Percentiles rank a stretch among this genome's conserved stretches.
Conservation (phyloP, 2,329 filamentous ascomycete genomes). For the Pseudocercospora fijiensis region DNA sequence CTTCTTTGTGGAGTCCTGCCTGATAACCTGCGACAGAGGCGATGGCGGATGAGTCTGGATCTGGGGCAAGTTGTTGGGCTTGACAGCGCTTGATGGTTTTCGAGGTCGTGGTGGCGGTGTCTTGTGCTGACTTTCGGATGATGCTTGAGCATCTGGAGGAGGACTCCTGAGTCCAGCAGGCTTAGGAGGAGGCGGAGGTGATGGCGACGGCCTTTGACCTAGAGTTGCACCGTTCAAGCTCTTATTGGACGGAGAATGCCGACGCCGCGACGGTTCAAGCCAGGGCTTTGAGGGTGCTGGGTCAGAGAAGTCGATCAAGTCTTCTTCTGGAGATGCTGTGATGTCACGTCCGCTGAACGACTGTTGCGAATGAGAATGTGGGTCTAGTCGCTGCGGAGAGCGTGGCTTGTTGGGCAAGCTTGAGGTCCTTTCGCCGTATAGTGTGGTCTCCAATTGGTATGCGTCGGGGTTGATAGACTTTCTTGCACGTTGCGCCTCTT, state of each 20-base stretch:
- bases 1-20: conserved; percentile 34
- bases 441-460: background rate
- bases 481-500: conserved; percentile 38
- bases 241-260: conserved; percentile 2
- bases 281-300: conserved; percentile 32
- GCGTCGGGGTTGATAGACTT: conserved; percentile 41
- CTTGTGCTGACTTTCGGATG: conserved; percentile 23
- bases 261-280: conserved; percentile 21
- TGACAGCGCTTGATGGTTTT: conserved; percentile 39
- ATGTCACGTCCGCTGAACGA: background rate
- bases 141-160: conserved; percentile 33
- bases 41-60: conserved; percentile 31
- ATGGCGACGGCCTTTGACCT: conserved; percentile 26
- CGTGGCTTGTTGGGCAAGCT: background rate
- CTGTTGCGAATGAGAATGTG: background rate
- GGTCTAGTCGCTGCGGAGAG: background rate
- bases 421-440: background rate
- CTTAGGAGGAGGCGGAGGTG: conserved; percentile 39
- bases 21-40: conserved; percentile 38
- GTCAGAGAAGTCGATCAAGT: conserved; percentile 52
- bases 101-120: conserved; percentile 39
- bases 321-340: conserved; percentile 34
- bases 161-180: conserved; percentile 42
- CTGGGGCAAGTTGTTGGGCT: conserved; percentile 24
- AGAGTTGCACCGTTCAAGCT: conserved; percentile 31